These are phyloP conservation scores for Sesbania bispinosa DNA, from an alignment of 306 rosid species.

Conservation along the genomic window DNA sequence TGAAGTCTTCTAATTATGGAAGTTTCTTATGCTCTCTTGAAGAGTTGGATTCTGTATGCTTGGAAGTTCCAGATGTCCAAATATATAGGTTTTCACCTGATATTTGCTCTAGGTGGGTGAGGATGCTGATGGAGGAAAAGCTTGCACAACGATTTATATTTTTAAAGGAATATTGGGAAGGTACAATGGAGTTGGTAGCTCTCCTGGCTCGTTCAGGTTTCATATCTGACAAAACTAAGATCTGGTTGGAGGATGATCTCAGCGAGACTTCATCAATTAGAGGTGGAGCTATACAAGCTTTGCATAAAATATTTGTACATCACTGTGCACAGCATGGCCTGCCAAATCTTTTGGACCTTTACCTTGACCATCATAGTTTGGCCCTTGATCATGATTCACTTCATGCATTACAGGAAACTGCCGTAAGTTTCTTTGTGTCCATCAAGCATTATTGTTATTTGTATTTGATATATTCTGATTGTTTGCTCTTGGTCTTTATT, in stretches of 20 bases:
- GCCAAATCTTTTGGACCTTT: slow-evolving; percentile 87
- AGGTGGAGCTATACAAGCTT: slow-evolving; percentile 52
- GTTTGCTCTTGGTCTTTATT: slow-evolving; percentile 17
- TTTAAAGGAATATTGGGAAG: slow-evolving; percentile 88
- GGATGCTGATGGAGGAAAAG: slow-evolving; percentile 71
- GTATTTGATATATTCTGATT: slow-evolving; percentile 27
- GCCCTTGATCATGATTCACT: slow-evolving; percentile 60
- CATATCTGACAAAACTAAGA: slow-evolving; percentile 39
- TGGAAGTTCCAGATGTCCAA: slow-evolving; percentile 67
- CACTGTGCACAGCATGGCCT: slow-evolving; percentile 70
- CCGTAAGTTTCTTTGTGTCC: slow-evolving; percentile 61
- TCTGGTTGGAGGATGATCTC: slow-evolving; percentile 42
- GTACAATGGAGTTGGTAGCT: slow-evolving; percentile 62
- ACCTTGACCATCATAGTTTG: slow-evolving; percentile 73
- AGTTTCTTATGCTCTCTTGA: slow-evolving; percentile 66
- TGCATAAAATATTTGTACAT: slow-evolving; percentile 64
- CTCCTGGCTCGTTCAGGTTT: slow-evolving; percentile 84
- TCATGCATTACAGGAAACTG: slow-evolving; percentile 62
- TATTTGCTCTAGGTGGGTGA: slow-evolving; percentile 71
- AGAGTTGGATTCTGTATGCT: slow-evolving; percentile 74
- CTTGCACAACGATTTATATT: slow-evolving; percentile 73
- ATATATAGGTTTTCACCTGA: slow-evolving; percentile 56
- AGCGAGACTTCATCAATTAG: slow-evolving; percentile 40
- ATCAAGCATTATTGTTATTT: slow-evolving; percentile 27
- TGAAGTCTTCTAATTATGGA: slow-evolving; percentile 57